Conservation (phyloP, 1,284 basidiomycete species). For the Schizophyllum commune region DNA sequence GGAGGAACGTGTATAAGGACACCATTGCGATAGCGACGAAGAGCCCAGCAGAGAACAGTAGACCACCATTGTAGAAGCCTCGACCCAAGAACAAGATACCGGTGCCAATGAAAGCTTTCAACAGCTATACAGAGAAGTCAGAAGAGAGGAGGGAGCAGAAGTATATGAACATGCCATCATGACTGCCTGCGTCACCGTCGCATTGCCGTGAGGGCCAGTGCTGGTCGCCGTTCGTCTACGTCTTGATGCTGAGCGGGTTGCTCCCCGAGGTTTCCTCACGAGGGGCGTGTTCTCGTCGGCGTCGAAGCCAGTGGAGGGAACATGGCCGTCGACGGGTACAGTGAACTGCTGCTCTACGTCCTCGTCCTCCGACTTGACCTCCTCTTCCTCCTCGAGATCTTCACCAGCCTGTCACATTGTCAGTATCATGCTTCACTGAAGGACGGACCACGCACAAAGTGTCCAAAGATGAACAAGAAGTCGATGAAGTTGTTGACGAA, state of each 20-base stretch:
- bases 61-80: constrained; percentile 92
- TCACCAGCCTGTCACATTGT: constrained; percentile 70
- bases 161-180: constrained; percentile 48
- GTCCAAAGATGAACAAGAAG: constrained; percentile 88
- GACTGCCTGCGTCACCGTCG: constrained; percentile 82
- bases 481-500: constrained; percentile 86
- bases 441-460: constrained; percentile 65
- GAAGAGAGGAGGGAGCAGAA: constrained; percentile 4
- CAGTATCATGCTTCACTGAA: not conserved
- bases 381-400: constrained; percentile 85
- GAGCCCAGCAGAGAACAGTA: constrained; percentile 82
- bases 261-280: constrained; percentile 19
- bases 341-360: constrained; percentile 25
- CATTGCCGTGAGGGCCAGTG: constrained; percentile 67
- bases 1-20: constrained; percentile 91
- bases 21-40: constrained; percentile 81
- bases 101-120: constrained; percentile 96
- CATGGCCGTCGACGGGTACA: constrained; percentile 1
- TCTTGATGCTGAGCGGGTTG: constrained; percentile 42
- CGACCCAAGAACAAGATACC: constrained; percentile 89
- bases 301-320: constrained; percentile 17
- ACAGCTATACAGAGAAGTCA: constrained; percentile 46
- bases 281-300: constrained; percentile 38
- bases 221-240: constrained; percentile 42
- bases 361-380: constrained; percentile 43